Percentiles rank a stretch among this genome's conserved stretches.
phyloP scores from a whole-genome alignment of 148 eudicot genomes.

The Polygonum aviculare region DNA sequence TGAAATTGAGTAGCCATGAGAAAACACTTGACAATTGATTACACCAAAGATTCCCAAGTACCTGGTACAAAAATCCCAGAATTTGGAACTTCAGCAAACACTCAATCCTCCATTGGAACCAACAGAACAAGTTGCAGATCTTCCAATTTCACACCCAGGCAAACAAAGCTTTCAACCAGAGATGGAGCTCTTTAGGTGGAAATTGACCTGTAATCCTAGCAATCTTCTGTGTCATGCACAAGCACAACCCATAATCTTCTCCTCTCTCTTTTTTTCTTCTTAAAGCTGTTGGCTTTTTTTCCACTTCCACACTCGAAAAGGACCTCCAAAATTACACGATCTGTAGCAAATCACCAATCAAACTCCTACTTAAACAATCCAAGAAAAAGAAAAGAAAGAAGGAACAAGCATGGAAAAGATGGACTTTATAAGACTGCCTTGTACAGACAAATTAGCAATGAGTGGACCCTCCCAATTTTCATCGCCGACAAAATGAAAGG shows the following conservation, averaged over 20 bases:
- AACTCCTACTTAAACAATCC: background rate
- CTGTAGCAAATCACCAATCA: background rate
- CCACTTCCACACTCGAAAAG: background rate
- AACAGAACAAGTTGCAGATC: background rate
- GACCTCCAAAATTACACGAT: background rate
- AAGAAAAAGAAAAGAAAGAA: background rate
- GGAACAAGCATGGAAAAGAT: background rate
- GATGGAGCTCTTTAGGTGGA: background rate
- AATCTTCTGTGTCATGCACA: background rate
- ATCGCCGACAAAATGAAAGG: slow-evolving; percentile 2
- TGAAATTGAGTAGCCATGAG: background rate
- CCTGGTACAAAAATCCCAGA: background rate
- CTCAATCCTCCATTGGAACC: background rate
- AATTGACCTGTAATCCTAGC: background rate
- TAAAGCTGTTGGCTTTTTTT: background rate
- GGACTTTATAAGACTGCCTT: background rate
- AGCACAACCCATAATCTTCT: background rate
- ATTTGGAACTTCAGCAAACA: background rate
- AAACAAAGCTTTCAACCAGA: background rate
- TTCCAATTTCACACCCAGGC: background rate
- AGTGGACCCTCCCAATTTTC: background rate
- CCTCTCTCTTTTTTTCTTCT: background rate
- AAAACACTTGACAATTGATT: background rate
- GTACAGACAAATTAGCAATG: background rate
- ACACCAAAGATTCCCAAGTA: background rate